Evolutionary conservation across 78 protist genomes (phyloP), one percentile per base, ranked within the genome.

Genomic region (Mantamonas sphyraenae): DNA sequence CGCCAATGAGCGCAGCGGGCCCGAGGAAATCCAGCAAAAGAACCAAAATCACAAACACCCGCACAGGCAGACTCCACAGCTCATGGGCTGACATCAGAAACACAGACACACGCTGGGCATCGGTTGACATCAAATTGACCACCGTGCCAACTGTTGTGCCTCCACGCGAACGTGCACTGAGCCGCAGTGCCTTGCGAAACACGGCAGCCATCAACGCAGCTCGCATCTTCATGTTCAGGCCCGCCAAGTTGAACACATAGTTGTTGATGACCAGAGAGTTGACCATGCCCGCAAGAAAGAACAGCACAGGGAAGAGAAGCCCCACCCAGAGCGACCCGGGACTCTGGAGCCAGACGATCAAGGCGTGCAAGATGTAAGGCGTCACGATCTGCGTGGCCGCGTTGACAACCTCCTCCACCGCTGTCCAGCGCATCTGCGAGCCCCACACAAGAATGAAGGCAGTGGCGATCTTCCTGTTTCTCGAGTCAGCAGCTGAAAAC

Each of bases 11-110:
- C n/a, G 58, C 8, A 3, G 83, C 33, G 2, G 55, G 51, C n/a
- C 91, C 90, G 35, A 89, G 9, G 38, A 40, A 3, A 19, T 35
- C 22, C 55, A 20, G 60, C 47, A 85, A 62, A 57, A 59, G 35
- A 30, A 0, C 28, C 38, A 85, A 20, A n/a, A 66, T 0, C 28
- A 80, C 5, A 37, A 47, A 19, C 12, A 47, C 16, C 53, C 16
- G 53, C 28, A 47, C 28, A 47, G 53, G 53, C 12, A 16, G 28
- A 12, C 28, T 19, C 53, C 53, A 47, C 28, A 47, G 53, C 53
- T 19, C 16, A 16, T 47, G 53, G 16, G 16, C 28, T 19, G 28
- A 12, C 28, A 47, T 47, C 16, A 47, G 28, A 12, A 16, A 19
- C 53, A 19, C 53, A 12, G 16, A 19, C 28, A 47, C 12, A 47